Base-by-base conservation (phyloP, 768 basidiomycete genomes). In the Auriculariales sp. region DNA sequence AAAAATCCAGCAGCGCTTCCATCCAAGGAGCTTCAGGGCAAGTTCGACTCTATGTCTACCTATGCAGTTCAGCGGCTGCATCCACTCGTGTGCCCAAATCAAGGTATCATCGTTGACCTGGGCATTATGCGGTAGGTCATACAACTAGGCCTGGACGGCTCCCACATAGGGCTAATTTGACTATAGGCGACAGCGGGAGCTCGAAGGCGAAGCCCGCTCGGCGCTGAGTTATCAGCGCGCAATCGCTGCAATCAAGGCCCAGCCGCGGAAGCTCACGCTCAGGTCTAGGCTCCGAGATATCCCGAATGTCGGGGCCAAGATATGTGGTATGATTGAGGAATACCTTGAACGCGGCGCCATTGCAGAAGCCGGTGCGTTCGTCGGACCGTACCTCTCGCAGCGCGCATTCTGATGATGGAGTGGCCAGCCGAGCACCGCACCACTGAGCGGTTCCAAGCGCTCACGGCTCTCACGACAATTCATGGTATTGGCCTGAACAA, bases 401-500 rank as follows among this genome's bases (percentile, higher is more conserved):
- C 2, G 14, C 33, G 14, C 17, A 14, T 34, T 14, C 14, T 14
- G 14, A 34, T 44, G 12, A 44, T 12, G 12, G 12, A 19, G 10
- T 10, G 14, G n/a, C 19, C 49, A 83, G 77, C 70, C 60, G 68
- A 57, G 7, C 74, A 73, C 9, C 61, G 63, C 4, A 57, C 59
- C 4, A 77, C 78, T 1, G 54, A 68, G 24, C 76, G 82, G 30
- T 86, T 75, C 59, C 62, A 67, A 47, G 62, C 75, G 0, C 70
- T 89, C 6, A 71, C 72, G 5, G 57, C 66, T 0, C 85, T 91
- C 57, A 66, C 72, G 12, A 68, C 74, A 4, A 64, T 91, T 49
- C 78, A 91, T 49, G 81, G 84, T 7, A 79, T 91, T 29, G 88
- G 88, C 5, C 70, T 86, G 0, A 62, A 66, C n/a, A 83, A 72